Conservation (phyloP, 169 alveolate genomes). For the Cryptosporidium parvum region DNA sequence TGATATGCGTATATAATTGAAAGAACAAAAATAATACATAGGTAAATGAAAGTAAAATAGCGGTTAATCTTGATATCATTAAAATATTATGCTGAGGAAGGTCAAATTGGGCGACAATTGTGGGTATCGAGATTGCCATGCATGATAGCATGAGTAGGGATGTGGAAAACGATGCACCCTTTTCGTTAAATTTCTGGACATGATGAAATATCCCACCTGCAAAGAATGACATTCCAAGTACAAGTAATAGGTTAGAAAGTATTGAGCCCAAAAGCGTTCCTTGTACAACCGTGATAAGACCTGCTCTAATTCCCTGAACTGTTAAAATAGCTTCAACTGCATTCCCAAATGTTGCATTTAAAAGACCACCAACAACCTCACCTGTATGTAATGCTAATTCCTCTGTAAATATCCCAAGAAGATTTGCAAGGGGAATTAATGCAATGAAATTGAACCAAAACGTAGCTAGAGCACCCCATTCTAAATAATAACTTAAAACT, state of each 20-base stretch:
- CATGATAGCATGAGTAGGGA: slow-evolving; percentile 85
- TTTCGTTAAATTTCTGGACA: slow-evolving; percentile 87
- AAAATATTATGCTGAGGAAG: slow-evolving; percentile 72
- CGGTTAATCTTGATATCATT: slow-evolving; percentile 86
- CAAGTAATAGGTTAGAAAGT: slow-evolving; percentile 86
- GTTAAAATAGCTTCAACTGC: slow-evolving; percentile 90
- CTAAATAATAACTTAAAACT: slow-evolving; percentile 77
- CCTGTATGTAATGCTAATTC: slow-evolving; percentile 89
- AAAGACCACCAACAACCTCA: slow-evolving; percentile 87
- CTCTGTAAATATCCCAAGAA: slow-evolving; percentile 88
- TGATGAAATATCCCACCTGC: slow-evolving; percentile 89
- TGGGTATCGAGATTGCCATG: slow-evolving; percentile 86
- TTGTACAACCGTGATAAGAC: slow-evolving; percentile 87
- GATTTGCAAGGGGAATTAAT: slow-evolving; percentile 86
- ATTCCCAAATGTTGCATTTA: slow-evolving; percentile 91
- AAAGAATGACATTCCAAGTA: slow-evolving; percentile 89
- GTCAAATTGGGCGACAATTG: slow-evolving; percentile 79
- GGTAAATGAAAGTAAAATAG: slow-evolving; percentile 82
- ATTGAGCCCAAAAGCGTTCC: slow-evolving; percentile 89
- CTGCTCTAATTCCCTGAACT: slow-evolving; percentile 85
- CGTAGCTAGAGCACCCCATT: slow-evolving; percentile 79
- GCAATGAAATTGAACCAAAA: slow-evolving; percentile 86
- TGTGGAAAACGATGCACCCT: slow-evolving; percentile 88
- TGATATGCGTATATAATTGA: slow-evolving; percentile 85
- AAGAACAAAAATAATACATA: slow-evolving; percentile 84